These are phyloP conservation scores for Solanum pinnatisectum DNA, from an alignment of 257 asterid genomes.

Conservation along the genomic window DNA sequence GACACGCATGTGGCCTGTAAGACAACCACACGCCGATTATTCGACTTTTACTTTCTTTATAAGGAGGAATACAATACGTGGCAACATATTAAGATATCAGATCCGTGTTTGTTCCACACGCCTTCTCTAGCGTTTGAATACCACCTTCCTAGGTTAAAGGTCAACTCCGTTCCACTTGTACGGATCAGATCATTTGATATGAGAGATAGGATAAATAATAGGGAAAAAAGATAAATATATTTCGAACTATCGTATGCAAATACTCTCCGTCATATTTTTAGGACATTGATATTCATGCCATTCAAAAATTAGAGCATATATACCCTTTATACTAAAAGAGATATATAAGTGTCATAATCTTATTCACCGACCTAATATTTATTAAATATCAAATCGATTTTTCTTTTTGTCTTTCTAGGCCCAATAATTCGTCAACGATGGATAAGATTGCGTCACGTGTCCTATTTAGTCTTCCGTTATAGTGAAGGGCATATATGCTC, in stretches of 20 bases:
- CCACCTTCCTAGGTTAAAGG: neutral
- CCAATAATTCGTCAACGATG: too few relatives aligned
- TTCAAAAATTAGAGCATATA: too few relatives aligned
- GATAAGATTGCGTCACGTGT: too few relatives aligned
- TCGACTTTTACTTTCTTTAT: slow-evolving; percentile 5
- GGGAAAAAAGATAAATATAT: too few relatives aligned
- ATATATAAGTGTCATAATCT: fast-evolving
- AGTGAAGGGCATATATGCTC: fast-evolving
- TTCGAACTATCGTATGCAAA: fast-evolving
- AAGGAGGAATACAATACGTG: slow-evolving; percentile 50
- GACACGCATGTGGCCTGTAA: slow-evolving; percentile 63
- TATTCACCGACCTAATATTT: fast-evolving
- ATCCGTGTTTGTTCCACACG: slow-evolving; percentile 17
- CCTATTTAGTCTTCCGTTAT: neutral
- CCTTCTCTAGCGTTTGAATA: slow-evolving; percentile 8
- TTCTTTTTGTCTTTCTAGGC: too few relatives aligned
- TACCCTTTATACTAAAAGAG: fast-evolving
- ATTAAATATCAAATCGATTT: too few relatives aligned
- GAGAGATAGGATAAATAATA: too few relatives aligned
- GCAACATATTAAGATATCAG: slow-evolving; percentile 41
- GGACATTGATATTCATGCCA: fast-evolving
- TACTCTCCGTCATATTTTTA: too few relatives aligned
- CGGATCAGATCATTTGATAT: too few relatives aligned
- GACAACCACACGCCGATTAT: slow-evolving; percentile 25
- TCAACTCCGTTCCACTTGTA: neutral